phyloP scores from a whole-genome alignment of 2,329 filamentous ascomycete species.

The Huntiella omanensis region DNA sequence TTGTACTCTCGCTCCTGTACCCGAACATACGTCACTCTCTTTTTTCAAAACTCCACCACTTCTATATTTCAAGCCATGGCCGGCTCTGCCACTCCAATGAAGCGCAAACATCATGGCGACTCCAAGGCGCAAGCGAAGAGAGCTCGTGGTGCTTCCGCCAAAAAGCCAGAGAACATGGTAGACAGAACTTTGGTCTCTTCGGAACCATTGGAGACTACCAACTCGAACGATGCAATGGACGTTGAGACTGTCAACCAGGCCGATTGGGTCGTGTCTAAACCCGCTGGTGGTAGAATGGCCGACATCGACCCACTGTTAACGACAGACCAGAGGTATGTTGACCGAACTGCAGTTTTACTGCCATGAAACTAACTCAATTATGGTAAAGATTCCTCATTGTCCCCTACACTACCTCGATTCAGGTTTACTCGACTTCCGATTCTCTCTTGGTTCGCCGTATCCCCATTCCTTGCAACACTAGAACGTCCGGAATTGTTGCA shows the following conservation, averaged over 20 bases:
- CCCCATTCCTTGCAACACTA: conserved; percentile 23
- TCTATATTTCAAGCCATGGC: conserved; percentile 6
- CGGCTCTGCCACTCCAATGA: conserved; percentile 5
- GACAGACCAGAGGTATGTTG: conserved; percentile 29
- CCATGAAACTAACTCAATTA: not conserved
- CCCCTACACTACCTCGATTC: conserved; percentile 53
- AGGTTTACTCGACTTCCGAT: conserved; percentile 63
- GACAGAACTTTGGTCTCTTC: conserved; percentile 8
- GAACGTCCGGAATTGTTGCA: conserved; percentile 20
- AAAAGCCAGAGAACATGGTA: conserved; percentile 2
- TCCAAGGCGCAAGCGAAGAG: conserved; percentile 10
- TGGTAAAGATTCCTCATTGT: conserved; percentile 49
- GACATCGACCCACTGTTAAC: conserved; percentile 46
- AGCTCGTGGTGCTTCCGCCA: not conserved
- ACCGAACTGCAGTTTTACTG: too few relatives aligned
- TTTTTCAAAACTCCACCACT: not conserved
- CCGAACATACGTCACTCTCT: not conserved
- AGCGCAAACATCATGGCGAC: conserved; percentile 11
- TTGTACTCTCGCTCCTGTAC: too few relatives aligned
- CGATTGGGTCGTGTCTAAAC: conserved; percentile 42
- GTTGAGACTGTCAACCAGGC: conserved; percentile 9
- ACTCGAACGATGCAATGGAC: not conserved
- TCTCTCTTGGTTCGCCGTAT: conserved; percentile 66
- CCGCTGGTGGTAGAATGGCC: conserved; percentile 46
- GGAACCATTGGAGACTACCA: not conserved